These are phyloP conservation scores for Sporisorium graminicola DNA, from an alignment of 1,284 basidiomycete genomes.

Conservation along the genomic window DNA sequence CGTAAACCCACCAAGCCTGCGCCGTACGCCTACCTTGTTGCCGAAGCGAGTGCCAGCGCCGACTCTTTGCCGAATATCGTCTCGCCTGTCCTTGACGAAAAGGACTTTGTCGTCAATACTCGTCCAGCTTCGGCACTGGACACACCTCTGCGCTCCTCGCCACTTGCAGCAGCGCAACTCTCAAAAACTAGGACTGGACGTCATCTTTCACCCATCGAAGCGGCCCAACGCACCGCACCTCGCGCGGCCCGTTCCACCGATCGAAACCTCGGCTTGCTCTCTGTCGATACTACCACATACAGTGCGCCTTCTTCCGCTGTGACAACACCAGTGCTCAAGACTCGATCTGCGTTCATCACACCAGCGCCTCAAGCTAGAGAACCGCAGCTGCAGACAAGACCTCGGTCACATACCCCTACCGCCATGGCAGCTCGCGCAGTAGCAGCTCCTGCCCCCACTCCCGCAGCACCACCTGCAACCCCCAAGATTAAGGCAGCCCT, in stretches of 20 bases:
- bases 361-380: conserved; percentile 1
- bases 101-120: not conserved
- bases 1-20: conserved; percentile 31
- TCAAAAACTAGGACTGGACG: not conserved
- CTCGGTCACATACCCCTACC: conserved; percentile 37
- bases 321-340: conserved; percentile 24
- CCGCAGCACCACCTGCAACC: conserved; percentile 13
- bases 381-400: conserved; percentile 11
- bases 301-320: conserved; percentile 20
- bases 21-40: conserved; percentile 34
- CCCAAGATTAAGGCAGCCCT: conserved; percentile 49
- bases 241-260: conserved; percentile 21
- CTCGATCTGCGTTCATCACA: conserved; percentile 8
- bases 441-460: not conserved
- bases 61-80: conserved; percentile 25
- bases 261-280: conserved; percentile 4
- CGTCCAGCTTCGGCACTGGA: conserved; percentile 33
- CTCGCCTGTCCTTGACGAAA: not conserved
- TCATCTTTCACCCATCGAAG: not conserved
- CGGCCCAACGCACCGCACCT: not conserved
- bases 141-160: conserved; percentile 8
- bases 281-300: not conserved
- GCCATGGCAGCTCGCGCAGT: conserved; percentile 23
- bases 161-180: not conserved
- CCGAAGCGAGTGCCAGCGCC: conserved; percentile 27